A percentile compares a stretch with the other conserved stretches of the same genome.
These are phyloP conservation scores for Coniochaeta sp. DNA, from an alignment of 2,329 filamentous ascomycete species.

Conservation along the genomic window DNA sequence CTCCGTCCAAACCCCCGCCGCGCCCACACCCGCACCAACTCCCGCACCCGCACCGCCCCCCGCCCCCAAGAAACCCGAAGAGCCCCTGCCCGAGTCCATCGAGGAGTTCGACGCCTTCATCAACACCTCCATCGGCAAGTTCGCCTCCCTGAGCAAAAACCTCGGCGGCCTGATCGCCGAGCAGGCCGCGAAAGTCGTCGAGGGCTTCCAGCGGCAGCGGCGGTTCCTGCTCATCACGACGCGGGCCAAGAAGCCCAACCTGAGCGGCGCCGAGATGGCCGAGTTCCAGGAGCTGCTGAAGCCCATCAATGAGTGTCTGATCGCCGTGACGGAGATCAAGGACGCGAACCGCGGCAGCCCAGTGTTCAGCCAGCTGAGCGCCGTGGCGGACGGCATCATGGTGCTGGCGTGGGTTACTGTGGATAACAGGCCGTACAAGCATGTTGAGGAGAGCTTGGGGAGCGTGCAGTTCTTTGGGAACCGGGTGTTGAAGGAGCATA, in stretches of 20 bases:
- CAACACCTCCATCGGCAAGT: slow-evolving; percentile 65
- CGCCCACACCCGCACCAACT: slow-evolving; percentile 25
- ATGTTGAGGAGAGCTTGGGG: slow-evolving; percentile 74
- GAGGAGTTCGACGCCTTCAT: slow-evolving; percentile 84
- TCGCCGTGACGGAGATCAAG: slow-evolving; percentile 71
- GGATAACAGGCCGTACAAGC: slow-evolving; percentile 74
- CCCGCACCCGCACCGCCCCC: slow-evolving; percentile 37
- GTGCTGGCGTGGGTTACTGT: slow-evolving; percentile 87
- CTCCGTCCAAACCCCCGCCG: slow-evolving; percentile 21
- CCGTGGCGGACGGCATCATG: slow-evolving; percentile 84
- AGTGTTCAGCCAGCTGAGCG: slow-evolving; percentile 74
- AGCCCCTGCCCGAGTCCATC: slow-evolving; percentile 67
- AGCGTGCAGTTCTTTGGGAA: slow-evolving; percentile 94
- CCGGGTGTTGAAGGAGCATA: slow-evolving; percentile 83
- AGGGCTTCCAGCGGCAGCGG: slow-evolving; percentile 76
- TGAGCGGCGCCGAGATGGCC: slow-evolving; percentile 50
- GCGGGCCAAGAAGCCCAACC: slow-evolving; percentile 86
- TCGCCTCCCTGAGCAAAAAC: slow-evolving; percentile 69
- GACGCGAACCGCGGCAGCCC: slow-evolving; percentile 72
- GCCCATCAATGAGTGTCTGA: slow-evolving; percentile 77
- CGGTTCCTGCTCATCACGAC: slow-evolving; percentile 83
- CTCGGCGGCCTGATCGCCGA: slow-evolving; percentile 73
- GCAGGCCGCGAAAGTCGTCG: slow-evolving; percentile 55
- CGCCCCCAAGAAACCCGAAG: slow-evolving; percentile 30
- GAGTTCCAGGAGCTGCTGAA: slow-evolving; percentile 73